Evolutionary conservation across 345 rosid species (phyloP).

Genomic region (Eucalyptus virginea): DNA sequence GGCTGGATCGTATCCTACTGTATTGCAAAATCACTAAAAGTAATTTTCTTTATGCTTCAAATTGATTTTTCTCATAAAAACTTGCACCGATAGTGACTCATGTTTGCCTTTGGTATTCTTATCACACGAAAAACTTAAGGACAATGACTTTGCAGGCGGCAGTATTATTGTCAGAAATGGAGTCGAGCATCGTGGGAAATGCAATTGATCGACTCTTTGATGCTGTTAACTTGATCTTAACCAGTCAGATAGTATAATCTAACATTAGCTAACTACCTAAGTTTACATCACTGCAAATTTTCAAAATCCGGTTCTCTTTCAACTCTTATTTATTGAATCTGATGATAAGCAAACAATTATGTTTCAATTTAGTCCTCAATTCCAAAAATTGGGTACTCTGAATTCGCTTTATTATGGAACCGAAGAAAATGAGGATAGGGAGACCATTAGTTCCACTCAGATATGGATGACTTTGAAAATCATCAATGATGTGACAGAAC

Average conservation of each 20-base stretch:
- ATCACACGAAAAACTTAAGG: background rate
- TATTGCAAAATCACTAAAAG: slow-evolving; percentile 48
- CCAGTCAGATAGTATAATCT: slow-evolving; percentile 21
- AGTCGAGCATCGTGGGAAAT: slow-evolving; percentile 23
- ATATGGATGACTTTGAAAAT: background rate
- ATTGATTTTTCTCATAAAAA: background rate
- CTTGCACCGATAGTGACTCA: background rate
- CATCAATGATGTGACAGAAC: slow-evolving; percentile 18
- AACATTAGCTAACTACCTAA: background rate
- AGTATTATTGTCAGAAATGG: slow-evolving; percentile 25
- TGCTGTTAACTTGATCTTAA: slow-evolving; percentile 38
- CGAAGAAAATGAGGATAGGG: background rate
- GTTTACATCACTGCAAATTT: background rate
- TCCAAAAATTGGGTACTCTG: background rate
- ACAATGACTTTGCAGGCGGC: slow-evolving; percentile 18
- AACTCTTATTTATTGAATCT: background rate
- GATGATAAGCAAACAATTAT: background rate
- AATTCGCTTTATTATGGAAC: background rate
- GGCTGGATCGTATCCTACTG: slow-evolving; percentile 53
- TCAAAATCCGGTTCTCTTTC: background rate
- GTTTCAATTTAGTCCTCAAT: background rate
- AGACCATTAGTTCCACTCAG: background rate
- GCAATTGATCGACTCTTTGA: slow-evolving; percentile 23
- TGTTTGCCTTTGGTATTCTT: background rate
- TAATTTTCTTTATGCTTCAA: background rate